Evolutionary conservation across 495 filamentous ascomycete genomes (phyloP).

Genomic region (Pseudoneurospora amorphoporcata): DNA sequence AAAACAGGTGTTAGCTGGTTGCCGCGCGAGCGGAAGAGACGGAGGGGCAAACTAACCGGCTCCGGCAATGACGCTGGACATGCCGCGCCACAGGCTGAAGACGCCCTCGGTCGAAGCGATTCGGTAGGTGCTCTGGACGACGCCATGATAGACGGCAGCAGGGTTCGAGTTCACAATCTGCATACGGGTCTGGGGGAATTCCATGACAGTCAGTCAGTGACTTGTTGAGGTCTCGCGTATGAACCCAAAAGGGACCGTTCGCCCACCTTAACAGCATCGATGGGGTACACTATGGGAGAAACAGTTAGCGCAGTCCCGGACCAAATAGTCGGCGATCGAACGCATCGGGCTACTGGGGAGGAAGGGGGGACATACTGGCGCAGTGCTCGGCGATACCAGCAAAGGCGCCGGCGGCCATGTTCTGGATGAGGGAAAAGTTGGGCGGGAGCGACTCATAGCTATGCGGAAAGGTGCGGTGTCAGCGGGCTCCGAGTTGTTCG

Average conservation of each 20-base stretch:
- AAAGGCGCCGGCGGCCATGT: conserved; percentile 92
- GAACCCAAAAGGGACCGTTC: not conserved
- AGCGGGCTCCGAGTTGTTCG: conserved; percentile 1
- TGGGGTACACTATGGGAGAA: conserved; percentile 87
- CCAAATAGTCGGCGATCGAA: not conserved
- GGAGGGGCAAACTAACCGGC: conserved; percentile 55
- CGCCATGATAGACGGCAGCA: conserved; percentile 78
- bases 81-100: conserved; percentile 86
- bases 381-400: conserved; percentile 68
- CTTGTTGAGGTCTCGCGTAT: not conserved
- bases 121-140: conserved; percentile 83
- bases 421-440: conserved; percentile 52
- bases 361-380: conserved; percentile 43
- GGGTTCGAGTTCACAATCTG: conserved; percentile 85
- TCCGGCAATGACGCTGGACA: conserved; percentile 91
- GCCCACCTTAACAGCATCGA: conserved; percentile 93
- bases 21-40: not conserved
- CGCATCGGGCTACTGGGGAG: not conserved
- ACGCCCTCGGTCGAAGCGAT: conserved; percentile 86
- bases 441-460: conserved; percentile 52
- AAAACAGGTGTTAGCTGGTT: conserved; percentile 14
- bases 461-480: not conserved
- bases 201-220: conserved; percentile 16
- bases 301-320: conserved; percentile 27
- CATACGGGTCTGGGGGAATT: conserved; percentile 71